phyloP scores from a whole-genome alignment of 2,329 filamentous ascomycete species.

The Pseudophaeomoniella oleicola region DNA sequence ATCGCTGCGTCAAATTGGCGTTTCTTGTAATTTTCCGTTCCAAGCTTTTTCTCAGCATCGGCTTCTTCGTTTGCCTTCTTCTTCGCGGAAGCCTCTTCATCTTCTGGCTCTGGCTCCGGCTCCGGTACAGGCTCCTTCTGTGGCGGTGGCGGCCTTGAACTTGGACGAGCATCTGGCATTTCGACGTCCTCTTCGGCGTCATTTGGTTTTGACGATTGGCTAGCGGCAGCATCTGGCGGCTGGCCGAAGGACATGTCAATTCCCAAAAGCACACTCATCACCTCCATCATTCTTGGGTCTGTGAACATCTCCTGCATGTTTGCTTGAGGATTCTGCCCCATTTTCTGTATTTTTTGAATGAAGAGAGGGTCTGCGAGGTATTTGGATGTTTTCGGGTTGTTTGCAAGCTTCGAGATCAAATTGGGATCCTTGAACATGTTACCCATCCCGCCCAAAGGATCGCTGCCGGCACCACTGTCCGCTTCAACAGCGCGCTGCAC shows the following conservation, averaged over 20 bases:
- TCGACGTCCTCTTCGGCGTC: slow-evolving; percentile 57
- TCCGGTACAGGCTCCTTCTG: slow-evolving; percentile 48
- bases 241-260: slow-evolving; percentile 71
- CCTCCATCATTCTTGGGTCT: slow-evolving; percentile 84
- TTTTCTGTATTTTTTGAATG: slow-evolving; percentile 73
- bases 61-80: slow-evolving; percentile 85
- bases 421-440: slow-evolving; percentile 91
- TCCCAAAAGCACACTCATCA: slow-evolving; percentile 84
- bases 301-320: slow-evolving; percentile 63
- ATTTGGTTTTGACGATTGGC: slow-evolving; percentile 20
- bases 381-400: slow-evolving; percentile 80
- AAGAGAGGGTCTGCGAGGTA: slow-evolving; percentile 73
- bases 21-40: slow-evolving; percentile 97
- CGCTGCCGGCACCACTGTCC: slow-evolving; percentile 48
- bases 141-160: slow-evolving; percentile 27
- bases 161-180: slow-evolving; percentile 57
- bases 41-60: slow-evolving; percentile 85
- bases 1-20: slow-evolving; percentile 91
- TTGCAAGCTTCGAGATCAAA: slow-evolving; percentile 76
- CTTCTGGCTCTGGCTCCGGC: slow-evolving; percentile 51
- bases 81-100: slow-evolving; percentile 71
- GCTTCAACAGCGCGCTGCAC: slow-evolving; percentile 80
- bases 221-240: slow-evolving; percentile 31
- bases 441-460: slow-evolving; percentile 64
- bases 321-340: slow-evolving; percentile 65